phyloP scores from a whole-genome alignment of 192 early-diverging fungal species.

The Linnemannia hyalina region DNA sequence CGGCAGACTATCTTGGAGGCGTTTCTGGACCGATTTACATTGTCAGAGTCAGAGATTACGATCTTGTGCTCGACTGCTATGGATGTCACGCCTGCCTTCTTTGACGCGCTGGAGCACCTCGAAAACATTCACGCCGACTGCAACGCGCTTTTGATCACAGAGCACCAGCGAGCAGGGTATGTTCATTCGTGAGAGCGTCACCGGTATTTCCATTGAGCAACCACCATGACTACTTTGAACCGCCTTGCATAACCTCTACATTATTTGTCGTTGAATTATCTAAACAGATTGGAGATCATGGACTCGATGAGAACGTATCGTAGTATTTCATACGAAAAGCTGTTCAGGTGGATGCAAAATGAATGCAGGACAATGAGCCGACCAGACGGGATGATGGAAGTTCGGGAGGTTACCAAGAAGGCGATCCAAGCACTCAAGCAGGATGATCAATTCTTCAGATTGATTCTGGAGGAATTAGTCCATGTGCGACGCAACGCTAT shows the following conservation, averaged over 20 bases:
- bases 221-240: background rate
- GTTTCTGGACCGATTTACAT: constrained; percentile 79
- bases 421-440: constrained; percentile 77
- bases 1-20: constrained; percentile 71
- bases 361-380: constrained; percentile 75
- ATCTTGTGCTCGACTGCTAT: constrained; percentile 66
- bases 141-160: constrained; percentile 77
- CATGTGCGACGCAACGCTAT: constrained; percentile 76
- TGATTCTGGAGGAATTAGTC: constrained; percentile 80
- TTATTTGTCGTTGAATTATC: background rate
- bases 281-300: constrained; percentile 78
- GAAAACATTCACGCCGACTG: constrained; percentile 82
- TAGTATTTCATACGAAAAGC: constrained; percentile 80
- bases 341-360: constrained; percentile 80
- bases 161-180: constrained; percentile 83
- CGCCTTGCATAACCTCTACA: background rate
- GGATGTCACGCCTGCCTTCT: constrained; percentile 73
- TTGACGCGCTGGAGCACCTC: constrained; percentile 76
- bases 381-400: constrained; percentile 75
- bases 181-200: background rate
- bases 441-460: constrained; percentile 82
- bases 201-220: background rate
- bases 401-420: constrained; percentile 70
- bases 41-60: constrained; percentile 74
- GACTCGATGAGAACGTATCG: constrained; percentile 77